Percentiles rank a stretch among this genome's conserved stretches.
Conservation (phyloP, 176 grass and related monocot species). For the Rhynchospora pubera region DNA sequence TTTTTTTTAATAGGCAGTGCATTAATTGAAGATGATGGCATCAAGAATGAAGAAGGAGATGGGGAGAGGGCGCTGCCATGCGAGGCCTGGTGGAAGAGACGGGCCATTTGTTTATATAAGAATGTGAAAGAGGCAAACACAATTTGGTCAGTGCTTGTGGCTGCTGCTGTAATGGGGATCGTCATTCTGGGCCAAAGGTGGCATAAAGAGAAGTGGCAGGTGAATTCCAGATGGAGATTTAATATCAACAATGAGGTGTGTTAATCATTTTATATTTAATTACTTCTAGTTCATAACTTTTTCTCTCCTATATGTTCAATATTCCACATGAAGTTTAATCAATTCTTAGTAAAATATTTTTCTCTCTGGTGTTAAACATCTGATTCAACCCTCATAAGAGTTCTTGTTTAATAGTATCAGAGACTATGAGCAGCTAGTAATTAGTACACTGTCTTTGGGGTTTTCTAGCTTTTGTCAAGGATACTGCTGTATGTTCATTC, state of each 20-base stretch:
- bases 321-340: background rate
- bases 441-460: background rate
- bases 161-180: slow-evolving; percentile 72
- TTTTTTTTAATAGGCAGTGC: background rate
- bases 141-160: slow-evolving; percentile 77
- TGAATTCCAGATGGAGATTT: slow-evolving; percentile 44
- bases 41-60: background rate
- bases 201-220: slow-evolving; percentile 73
- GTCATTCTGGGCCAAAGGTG: slow-evolving; percentile 73
- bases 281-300: background rate
- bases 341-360: background rate
- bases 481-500: background rate
- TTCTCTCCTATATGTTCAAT: background rate
- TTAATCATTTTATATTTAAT: background rate
- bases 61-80: background rate
- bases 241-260: slow-evolving; percentile 51
- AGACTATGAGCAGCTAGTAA: background rate
- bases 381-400: background rate
- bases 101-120: slow-evolving; percentile 57
- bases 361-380: too few relatives aligned
- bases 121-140: slow-evolving; percentile 70
- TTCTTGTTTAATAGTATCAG: background rate
- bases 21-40: slow-evolving; percentile 1
- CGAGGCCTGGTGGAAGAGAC: slow-evolving; percentile 63
- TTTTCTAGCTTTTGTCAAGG: background rate